Evolutionary conservation across 2,329 filamentous ascomycete genomes (phyloP), one percentile per base, ranked within the genome.

Genomic region (Ramichloridium luteum): DNA sequence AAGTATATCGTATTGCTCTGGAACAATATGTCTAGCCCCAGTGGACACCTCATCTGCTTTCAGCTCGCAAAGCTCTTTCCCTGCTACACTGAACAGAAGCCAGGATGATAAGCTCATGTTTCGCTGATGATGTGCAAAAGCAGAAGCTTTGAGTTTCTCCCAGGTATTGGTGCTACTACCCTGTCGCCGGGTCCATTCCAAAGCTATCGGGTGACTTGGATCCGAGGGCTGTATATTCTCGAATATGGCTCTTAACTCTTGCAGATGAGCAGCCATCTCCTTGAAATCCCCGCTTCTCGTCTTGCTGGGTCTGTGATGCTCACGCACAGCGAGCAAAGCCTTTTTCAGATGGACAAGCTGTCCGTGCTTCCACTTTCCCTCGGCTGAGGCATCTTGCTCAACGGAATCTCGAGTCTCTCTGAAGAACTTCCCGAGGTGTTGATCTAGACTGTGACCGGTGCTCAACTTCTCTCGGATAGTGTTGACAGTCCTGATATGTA

Each of bases 141-240:
- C 47, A 1, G 63, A 67, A 2, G 66, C 65, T 27, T 58, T 61
- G 4, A 70, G 43, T 1, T 57, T 37, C 1, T 61, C 55, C 67
- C 67, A 70, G 0, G 39, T 13, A 13, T 54, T 46, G 1, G 35
- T 27, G 32, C 27, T 38, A 6, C 35, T 30, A 15, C 25, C 34
- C 20, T 27, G 49, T 30, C 13, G 31, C n/a, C 30, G 43, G 18
- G 32, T 13, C 44, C 39, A 51, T 33, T 45, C 44, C 3, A 36
- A 15, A 1, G 44, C 35, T 3, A 34, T 34, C 1, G 36, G 34
- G 25, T 45, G 20, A 8, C 34, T 12, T 2, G 27, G 16, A 16
- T 43, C 27, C 3, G 29, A 13, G 3, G 46, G 49, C 25, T 33
- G 20, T 6, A 51, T 43, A 3, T 18, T 23, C 4, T 39, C 38